A percentile compares a stretch with the other conserved stretches of the same genome.
Evolutionary conservation across 2,329 filamentous ascomycete species (phyloP).

Genomic region (Herpotrichia juniperi): DNA sequence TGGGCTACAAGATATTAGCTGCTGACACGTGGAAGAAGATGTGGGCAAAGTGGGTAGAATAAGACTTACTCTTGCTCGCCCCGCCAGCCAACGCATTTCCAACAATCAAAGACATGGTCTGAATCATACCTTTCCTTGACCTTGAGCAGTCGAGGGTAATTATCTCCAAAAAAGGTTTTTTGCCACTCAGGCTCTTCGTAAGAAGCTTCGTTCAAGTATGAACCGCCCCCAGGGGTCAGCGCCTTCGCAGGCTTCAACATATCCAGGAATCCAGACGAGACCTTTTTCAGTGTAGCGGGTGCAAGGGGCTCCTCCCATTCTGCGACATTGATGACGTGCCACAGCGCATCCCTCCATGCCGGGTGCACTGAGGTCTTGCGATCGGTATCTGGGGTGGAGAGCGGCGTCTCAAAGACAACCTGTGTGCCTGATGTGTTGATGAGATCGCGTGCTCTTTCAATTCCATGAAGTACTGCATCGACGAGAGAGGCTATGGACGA

Average conservation of each 20-base stretch:
- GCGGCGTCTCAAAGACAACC: not conserved
- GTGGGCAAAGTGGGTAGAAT: not conserved
- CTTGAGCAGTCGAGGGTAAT: conserved; percentile 5
- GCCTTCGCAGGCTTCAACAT: not conserved
- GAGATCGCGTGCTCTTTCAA: not conserved
- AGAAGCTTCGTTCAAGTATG: conserved; percentile 38
- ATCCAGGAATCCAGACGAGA: not conserved
- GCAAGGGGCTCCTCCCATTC: not conserved
- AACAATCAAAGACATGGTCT: conserved; percentile 12
- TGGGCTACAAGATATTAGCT: not conserved
- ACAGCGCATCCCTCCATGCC: not conserved
- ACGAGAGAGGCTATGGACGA: not conserved
- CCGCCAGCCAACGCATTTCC: conserved; percentile 1
- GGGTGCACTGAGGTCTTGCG: not conserved
- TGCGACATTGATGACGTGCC: not conserved
- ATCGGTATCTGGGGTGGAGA: not conserved
- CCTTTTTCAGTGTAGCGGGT: not conserved
- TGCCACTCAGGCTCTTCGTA: conserved; percentile 37
- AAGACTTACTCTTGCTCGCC: not conserved
- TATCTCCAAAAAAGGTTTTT: conserved; percentile 37
- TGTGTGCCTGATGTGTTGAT: not conserved
- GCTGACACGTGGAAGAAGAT: not conserved
- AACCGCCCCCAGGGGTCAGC: conserved; percentile 11
- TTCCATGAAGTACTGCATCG: not conserved
- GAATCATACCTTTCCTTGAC: conserved; percentile 11